Conservation (phyloP, 768 basidiomycete genomes). For the Tremella mesenterica region DNA sequence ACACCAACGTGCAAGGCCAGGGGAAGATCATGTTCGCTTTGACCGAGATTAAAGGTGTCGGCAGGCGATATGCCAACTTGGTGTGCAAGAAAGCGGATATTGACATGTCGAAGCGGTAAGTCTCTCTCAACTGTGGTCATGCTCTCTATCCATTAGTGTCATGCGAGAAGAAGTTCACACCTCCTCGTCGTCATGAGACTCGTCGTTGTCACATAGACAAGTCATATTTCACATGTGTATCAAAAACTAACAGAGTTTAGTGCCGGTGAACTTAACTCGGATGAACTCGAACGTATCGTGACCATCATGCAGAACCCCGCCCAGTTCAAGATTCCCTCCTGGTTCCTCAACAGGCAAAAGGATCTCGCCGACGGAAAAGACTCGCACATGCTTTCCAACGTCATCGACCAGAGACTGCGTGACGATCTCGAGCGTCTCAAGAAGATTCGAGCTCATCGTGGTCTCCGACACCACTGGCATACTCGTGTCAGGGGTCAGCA, state of each 20-base stretch:
- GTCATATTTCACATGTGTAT: no score
- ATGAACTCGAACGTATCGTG: constrained; percentile 96
- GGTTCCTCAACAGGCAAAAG: constrained; percentile 99
- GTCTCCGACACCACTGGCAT: constrained; percentile 59
- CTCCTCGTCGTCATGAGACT: no score
- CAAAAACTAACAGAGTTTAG: no score
- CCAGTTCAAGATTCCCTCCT: constrained; percentile 98
- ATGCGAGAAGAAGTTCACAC: no score
- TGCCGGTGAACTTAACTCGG: constrained; percentile 97
- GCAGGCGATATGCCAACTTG: constrained; percentile 94
- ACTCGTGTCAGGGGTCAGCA: constrained; percentile 83
- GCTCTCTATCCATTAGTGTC: no score
- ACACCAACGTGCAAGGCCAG: constrained; percentile 99
- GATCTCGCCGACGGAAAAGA: constrained; percentile 97
- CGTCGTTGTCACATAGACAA: no score
- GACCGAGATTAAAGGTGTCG: constrained; percentile 99
- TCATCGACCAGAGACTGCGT: constrained; percentile 93
- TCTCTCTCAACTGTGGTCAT: no score
- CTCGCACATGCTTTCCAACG: constrained; percentile 89
- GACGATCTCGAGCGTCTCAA: constrained; percentile 97
- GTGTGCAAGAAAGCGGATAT: constrained; percentile 99
- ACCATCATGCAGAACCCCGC: constrained; percentile 99
- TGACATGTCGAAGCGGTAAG: constrained; percentile 94
- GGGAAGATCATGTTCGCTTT: constrained; percentile 96
- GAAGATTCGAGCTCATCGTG: constrained; percentile 98